phyloP scores from a whole-genome alignment of 805 yeast genomes.

The Candida suzukii region DNA sequence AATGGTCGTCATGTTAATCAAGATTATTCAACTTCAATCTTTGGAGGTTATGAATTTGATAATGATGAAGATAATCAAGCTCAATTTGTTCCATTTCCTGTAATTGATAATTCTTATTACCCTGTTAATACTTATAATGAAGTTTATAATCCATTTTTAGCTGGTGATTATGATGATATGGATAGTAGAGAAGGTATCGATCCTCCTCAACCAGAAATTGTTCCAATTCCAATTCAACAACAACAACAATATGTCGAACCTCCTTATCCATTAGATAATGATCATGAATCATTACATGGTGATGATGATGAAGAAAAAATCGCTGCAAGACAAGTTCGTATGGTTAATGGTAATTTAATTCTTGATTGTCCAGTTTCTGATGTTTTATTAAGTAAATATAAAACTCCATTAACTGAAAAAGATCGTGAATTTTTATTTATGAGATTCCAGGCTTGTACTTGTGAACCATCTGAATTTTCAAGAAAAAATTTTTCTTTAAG shows the following conservation, averaged over 20 bases:
- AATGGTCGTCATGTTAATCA: background rate
- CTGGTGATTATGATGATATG: constrained; percentile 9
- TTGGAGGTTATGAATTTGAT: constrained; percentile 19
- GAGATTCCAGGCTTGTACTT: constrained; percentile 92
- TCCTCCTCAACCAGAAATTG: too few relatives aligned
- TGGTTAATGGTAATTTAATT: constrained; percentile 73
- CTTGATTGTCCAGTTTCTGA: constrained; percentile 87
- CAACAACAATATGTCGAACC: background rate
- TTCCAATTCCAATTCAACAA: too few relatives aligned
- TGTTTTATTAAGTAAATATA: constrained; percentile 47
- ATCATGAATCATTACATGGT: constrained; percentile 3
- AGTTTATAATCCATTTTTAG: constrained; percentile 23
- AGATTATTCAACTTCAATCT: constrained; percentile 3
- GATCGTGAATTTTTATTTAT: constrained; percentile 68
- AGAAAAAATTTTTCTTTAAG: constrained; percentile 67
- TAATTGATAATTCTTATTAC: constrained; percentile 23
- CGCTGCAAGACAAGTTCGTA: constrained; percentile 35
- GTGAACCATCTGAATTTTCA: constrained; percentile 73
- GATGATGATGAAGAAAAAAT: constrained; percentile 4
- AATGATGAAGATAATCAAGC: constrained; percentile 15
- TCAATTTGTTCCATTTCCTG: constrained; percentile 29
- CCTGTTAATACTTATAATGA: constrained; percentile 23
- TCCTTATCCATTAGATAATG: constrained; percentile 1
- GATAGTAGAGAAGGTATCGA: constrained; percentile 12
- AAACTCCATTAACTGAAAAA: constrained; percentile 34